Evolutionary conservation across 1,284 basidiomycete species (phyloP).

Genomic region (Naganishia albida): DNA sequence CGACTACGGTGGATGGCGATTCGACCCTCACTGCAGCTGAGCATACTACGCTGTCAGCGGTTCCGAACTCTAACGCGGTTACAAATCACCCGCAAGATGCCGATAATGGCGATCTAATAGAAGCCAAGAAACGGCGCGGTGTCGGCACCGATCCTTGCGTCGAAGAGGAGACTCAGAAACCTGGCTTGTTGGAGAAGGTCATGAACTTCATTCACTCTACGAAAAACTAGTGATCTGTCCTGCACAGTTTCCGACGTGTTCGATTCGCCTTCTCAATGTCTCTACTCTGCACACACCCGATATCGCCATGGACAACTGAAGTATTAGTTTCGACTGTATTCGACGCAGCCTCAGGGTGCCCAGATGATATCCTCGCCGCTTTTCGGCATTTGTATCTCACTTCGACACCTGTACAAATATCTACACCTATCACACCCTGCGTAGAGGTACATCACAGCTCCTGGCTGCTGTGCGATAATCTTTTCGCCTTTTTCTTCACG

Average conservation of each 20-base stretch:
- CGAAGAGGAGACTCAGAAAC: slow-evolving; percentile 10
- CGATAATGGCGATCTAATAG: slow-evolving; percentile 26
- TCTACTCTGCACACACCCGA: too few relatives aligned
- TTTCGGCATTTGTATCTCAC: neutral
- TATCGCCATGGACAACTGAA: too few relatives aligned
- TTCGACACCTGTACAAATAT: slow-evolving; percentile 11
- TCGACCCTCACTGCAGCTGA: neutral
- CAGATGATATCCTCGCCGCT: neutral
- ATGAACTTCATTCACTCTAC: slow-evolving; percentile 11
- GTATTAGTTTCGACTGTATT: neutral
- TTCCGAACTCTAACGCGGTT: neutral
- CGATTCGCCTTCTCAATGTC: too few relatives aligned
- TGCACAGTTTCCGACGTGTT: too few relatives aligned
- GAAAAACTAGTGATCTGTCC: slow-evolving; percentile 1
- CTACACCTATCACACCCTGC: slow-evolving; percentile 25
- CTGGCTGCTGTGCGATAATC: neutral
- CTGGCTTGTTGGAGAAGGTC: slow-evolving; percentile 19
- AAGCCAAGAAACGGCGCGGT: slow-evolving; percentile 25
- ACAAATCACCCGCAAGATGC: slow-evolving; percentile 20
- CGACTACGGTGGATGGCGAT: neutral
- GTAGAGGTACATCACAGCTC: slow-evolving; percentile 2
- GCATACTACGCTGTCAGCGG: neutral
- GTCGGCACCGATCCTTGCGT: slow-evolving; percentile 12
- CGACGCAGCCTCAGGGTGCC: too few relatives aligned
- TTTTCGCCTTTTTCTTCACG: slow-evolving; percentile 23